Evolutionary conservation across 768 basidiomycete genomes (phyloP), one percentile per base, ranked within the genome.

Genomic region (Phylloporus sp.): DNA sequence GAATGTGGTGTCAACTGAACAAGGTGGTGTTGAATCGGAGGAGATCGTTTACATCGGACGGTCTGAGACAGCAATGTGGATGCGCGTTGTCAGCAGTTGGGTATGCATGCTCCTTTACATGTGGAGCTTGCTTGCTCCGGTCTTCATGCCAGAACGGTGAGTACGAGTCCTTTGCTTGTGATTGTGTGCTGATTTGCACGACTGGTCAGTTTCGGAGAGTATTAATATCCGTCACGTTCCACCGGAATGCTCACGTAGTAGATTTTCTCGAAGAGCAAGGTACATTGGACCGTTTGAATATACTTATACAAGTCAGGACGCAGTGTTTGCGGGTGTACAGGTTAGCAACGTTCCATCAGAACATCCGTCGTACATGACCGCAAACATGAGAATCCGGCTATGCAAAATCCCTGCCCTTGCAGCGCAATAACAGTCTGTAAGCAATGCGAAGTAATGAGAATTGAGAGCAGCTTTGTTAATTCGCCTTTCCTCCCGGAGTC

Each of bases 61-160:
- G 29, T 94, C 91, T 5, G 90, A 93, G 63, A 85, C 88, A 9
- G 93, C 96, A 4, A 98, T 99, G 95, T 99, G 96, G 96, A 97
- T 97, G 90, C 76, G 96, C 5, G 80, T 98, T 26, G 88, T 98
- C 37, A 93, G 90, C 24, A 89, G 89, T 53, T 99, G 95, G 95
- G 77, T 95, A 21, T 97, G 91, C 65, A 84, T 91, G 69, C 46
- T 84, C 33, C 67, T 92, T 50, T 95, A 90, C 60, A 79, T 78
- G 24, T 93, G 90, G 91, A 92, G 86, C 56, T 69, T 95, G 26
- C 57, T 95, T 41, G 94, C 90, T 8, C 94, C 94, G 0, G 84
- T 90, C 32, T 41, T 95, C n/a, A 71, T 94, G 75, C 93, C 94
- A 15, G 94, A 95, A 57, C 74, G 92, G 82, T 91, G 65, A 66